A percentile compares a stretch with the other conserved stretches of the same genome.
phyloP scores from a whole-genome alignment of 1,284 basidiomycete genomes.

The Papiliotrema terrestris region DNA sequence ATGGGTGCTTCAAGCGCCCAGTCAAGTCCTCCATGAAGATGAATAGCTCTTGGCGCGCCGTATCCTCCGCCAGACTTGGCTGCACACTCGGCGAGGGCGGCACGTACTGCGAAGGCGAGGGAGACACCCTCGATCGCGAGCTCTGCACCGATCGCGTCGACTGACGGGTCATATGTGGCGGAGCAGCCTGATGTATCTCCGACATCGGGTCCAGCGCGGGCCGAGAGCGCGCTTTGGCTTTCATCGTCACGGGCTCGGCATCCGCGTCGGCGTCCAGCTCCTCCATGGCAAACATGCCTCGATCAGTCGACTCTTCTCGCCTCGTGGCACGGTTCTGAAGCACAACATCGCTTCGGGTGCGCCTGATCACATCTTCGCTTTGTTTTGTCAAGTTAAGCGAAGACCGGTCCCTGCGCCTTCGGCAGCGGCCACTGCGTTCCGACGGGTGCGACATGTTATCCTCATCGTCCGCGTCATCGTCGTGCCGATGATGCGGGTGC shows the following conservation, averaged over 20 bases:
- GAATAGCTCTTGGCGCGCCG: conserved; percentile 90
- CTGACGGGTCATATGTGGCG: background rate
- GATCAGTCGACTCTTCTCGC: conserved; percentile 15
- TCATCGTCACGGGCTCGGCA: conserved; percentile 22
- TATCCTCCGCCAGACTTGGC: conserved; percentile 29
- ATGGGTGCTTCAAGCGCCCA: conserved; percentile 86
- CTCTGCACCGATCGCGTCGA: background rate
- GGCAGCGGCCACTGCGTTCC: background rate
- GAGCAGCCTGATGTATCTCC: background rate
- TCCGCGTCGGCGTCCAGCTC: conserved; percentile 39
- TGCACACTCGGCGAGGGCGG: conserved; percentile 32
- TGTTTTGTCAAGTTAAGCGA: background rate
- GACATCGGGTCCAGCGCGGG: background rate
- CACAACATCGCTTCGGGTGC: conserved; percentile 26
- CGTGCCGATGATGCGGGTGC: conserved; percentile 8
- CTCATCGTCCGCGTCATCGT: conserved; percentile 31
- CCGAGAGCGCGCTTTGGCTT: background rate
- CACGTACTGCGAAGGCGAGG: conserved; percentile 8
- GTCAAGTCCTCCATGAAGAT: conserved; percentile 99
- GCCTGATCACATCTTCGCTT: conserved; percentile 2
- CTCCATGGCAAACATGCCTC: conserved; percentile 52
- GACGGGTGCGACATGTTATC: background rate
- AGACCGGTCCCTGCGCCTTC: background rate
- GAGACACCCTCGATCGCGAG: background rate
- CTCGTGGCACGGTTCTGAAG: conserved; percentile 9